Evolutionary conservation across 192 early-diverging fungal genomes (phyloP).

Genomic region (Linderina pennispora): DNA sequence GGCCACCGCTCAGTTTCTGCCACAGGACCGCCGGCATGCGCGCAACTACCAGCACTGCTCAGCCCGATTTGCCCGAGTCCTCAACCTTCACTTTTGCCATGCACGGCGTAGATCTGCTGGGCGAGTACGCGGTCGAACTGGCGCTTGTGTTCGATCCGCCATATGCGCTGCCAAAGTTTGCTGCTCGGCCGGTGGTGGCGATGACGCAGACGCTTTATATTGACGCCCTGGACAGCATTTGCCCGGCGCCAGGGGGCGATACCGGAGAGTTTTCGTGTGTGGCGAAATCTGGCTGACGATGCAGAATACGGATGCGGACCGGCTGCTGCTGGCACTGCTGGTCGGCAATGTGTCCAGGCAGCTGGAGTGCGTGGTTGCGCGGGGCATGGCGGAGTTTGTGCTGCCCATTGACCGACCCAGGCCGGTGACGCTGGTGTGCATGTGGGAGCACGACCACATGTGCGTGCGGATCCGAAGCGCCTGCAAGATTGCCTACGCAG

Average conservation of each 20-base stretch:
- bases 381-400: constrained; percentile 32
- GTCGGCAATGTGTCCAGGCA: too few species aligned
- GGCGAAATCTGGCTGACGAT: too few species aligned
- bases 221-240: constrained; percentile 20
- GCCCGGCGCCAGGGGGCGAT: too few species aligned
- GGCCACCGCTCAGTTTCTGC: too few species aligned
- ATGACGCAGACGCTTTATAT: constrained; percentile 9
- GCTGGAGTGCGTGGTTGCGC: constrained; percentile 6
- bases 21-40: too few species aligned
- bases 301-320: too few species aligned
- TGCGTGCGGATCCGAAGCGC: constrained; percentile 13
- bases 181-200: constrained; percentile 1
- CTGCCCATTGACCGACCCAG: neutral
- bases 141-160: constrained; percentile 16
- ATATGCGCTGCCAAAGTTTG: constrained; percentile 9
- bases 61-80: too few species aligned
- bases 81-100: too few species aligned
- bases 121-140: constrained; percentile 20
- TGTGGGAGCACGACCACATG: constrained; percentile 18
- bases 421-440: constrained; percentile 16
- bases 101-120: too few species aligned
- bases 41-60: too few species aligned
- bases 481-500: neutral
- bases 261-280: too few species aligned
- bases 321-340: too few species aligned